phyloP scores from a whole-genome alignment of 768 basidiomycete genomes.

The Fomitopsis serialis region DNA sequence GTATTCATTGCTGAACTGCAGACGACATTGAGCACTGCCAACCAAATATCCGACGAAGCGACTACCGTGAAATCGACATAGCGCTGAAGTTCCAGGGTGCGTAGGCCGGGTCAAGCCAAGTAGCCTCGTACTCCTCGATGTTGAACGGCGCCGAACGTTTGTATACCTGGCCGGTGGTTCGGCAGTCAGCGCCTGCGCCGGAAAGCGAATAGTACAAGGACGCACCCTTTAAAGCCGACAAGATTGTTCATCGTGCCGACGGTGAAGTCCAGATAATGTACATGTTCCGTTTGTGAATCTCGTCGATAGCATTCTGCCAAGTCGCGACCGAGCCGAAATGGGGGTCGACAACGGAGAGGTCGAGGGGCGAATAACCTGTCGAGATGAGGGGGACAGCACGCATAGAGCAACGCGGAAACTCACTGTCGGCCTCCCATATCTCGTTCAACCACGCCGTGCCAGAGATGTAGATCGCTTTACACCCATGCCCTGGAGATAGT shows the following conservation, averaged over 20 bases:
- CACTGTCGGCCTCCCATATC: conserved; percentile 96
- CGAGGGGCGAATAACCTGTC: conserved; percentile 87
- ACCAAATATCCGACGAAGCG: background rate
- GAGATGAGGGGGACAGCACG: background rate
- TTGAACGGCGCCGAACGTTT: conserved; percentile 80
- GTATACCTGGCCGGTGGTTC: conserved; percentile 45
- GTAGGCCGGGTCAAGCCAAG: conserved; percentile 73
- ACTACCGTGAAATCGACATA: conserved; percentile 79
- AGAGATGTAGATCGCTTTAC: conserved; percentile 82
- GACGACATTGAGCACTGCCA: background rate
- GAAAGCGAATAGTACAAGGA: conserved; percentile 1
- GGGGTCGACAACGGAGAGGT: conserved; percentile 86
- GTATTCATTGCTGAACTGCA: conserved; percentile 59
- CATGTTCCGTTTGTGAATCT: conserved; percentile 78
- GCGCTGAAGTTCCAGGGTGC: conserved; percentile 83
- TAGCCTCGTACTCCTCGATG: conserved; percentile 63
- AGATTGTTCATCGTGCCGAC: conserved; percentile 90
- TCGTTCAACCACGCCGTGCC: conserved; percentile 93
- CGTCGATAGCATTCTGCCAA: conserved; percentile 72
- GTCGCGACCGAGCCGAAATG: conserved; percentile 86
- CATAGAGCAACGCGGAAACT: conserved; percentile 26
- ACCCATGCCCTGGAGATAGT: conserved; percentile 91
- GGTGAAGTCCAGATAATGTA: conserved; percentile 92
- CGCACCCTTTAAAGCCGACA: conserved; percentile 79
- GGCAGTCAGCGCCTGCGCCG: background rate